Evolutionary conservation across 805 yeast genomes (phyloP), one percentile per base, ranked within the genome.

Genomic region (Candida vartiovaarae): DNA sequence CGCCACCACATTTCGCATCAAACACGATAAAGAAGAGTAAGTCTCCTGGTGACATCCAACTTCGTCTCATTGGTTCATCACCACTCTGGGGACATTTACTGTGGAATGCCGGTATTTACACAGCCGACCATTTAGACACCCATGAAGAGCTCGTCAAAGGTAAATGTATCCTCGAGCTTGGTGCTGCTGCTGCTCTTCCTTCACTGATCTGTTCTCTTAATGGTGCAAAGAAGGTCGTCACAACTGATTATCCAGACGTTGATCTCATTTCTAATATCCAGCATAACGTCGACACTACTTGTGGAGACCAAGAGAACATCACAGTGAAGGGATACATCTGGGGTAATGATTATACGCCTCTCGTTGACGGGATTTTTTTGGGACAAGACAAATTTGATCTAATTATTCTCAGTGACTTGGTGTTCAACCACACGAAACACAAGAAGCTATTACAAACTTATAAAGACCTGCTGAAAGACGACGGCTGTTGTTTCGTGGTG

Each of bases 21-120:
- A 88, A 86, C 57, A 71, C 74, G 34, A 77, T 91, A 57, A 63
- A 63, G 20, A 53, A 63, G 6, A 57, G 64, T 6, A 70, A 65
- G 20, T 63, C 70, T 38, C 75, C 76, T 38, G 47, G 62, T 34
- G 71, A 73, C 28, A 64, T 88, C 23, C 65, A 71, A 25, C 63
- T 93, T 32, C 74, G 85, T 53, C 70, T 93, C 32, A 91, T 93
- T 9, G 98, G 98, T 0, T 70, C 78, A 36, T 87, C 95, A 11
- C 98, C 98, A 33, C 67, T 93, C 39, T 93, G 97, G 95, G 99
- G 98, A 3, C 99, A 93, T 65, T 65, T 90, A 31, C 67, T 93
- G 26, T 93, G 98, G 88, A 90, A 93, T 60, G 98, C 98, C 1
- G 95, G 97, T 37, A 78, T 80, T 38, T 90, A 76, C 52, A 81